Percentiles rank a stretch among this genome's conserved stretches.
phyloP scores from a whole-genome alignment of 176 grass and related monocot genomes.

The Zea luxurians region DNA sequence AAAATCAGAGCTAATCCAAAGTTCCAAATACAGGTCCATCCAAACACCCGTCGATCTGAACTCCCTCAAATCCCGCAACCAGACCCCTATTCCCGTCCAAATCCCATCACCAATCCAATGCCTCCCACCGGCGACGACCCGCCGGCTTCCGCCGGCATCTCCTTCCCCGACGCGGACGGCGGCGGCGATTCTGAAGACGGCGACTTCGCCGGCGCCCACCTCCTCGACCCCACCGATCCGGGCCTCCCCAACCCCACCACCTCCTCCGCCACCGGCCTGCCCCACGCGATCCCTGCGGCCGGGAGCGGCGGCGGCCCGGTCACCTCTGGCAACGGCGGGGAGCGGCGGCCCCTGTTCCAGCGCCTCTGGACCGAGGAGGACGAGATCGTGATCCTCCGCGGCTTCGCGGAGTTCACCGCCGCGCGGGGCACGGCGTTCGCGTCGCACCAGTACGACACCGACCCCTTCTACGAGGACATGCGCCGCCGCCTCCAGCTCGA shows the following conservation, averaged over 20 bases:
- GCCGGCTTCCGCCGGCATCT: conserved; percentile 28
- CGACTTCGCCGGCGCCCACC: conserved; percentile 41
- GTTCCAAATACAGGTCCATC: neutral
- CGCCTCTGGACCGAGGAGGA: conserved; percentile 98
- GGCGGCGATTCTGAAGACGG: conserved; percentile 58
- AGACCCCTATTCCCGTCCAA: conserved; percentile 28
- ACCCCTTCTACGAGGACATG: conserved; percentile 98
- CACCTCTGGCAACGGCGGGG: conserved; percentile 51
- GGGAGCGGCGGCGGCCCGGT: conserved; percentile 31
- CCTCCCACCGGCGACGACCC: conserved; percentile 40
- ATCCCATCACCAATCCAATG: conserved; percentile 39
- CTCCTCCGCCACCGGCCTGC: conserved; percentile 36
- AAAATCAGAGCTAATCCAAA: conserved; percentile 17
- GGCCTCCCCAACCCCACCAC: conserved; percentile 14
- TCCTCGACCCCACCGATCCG: conserved; percentile 41
- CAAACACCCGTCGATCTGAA: conserved; percentile 35
- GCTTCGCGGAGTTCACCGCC: conserved; percentile 87
- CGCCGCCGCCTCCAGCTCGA: conserved; percentile 77
- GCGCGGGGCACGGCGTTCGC: conserved; percentile 92
- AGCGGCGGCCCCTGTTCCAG: conserved; percentile 79
- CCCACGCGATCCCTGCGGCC: conserved; percentile 8
- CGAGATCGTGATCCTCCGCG: conserved; percentile 83
- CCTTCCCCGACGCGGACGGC: conserved; percentile 45
- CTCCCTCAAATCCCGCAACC: conserved; percentile 32
- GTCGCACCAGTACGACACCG: conserved; percentile 97